phyloP scores from a whole-genome alignment of 768 basidiomycete species.

The Collybia nuda region DNA sequence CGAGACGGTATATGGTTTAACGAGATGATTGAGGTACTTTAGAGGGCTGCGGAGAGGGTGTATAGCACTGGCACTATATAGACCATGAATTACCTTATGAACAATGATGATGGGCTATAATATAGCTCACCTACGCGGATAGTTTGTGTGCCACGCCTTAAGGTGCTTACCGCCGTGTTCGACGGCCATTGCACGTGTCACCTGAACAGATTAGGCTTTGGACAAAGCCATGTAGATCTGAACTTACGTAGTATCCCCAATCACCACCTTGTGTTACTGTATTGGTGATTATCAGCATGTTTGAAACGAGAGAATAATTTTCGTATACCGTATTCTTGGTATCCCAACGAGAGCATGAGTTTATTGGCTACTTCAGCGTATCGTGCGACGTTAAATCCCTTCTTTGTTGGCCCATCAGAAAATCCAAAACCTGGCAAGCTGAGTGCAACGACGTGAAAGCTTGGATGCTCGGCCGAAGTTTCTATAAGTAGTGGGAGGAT shows the following conservation, averaged over 20 bases:
- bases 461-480: conserved; percentile 42
- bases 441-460: conserved; percentile 62
- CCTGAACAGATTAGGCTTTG: conserved; percentile 5
- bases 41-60: conserved; percentile 25
- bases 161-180: conserved; percentile 28
- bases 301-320: too few species aligned
- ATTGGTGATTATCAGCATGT: too few species aligned
- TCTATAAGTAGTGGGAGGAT: conserved; percentile 51
- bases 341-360: conserved; percentile 48
- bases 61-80: not conserved
- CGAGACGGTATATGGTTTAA: conserved; percentile 17
- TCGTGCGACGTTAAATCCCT: conserved; percentile 47
- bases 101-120: conserved; percentile 22
- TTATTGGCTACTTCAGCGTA: conserved; percentile 57
- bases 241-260: conserved; percentile 37
- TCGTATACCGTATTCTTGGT: conserved; percentile 43
- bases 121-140: conserved; percentile 28
- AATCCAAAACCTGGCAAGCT: conserved; percentile 65
- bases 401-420: conserved; percentile 51
- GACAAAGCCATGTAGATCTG: not conserved
- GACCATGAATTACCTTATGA: not conserved
- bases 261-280: conserved; percentile 48
- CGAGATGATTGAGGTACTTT: conserved; percentile 7
- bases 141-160: conserved; percentile 50
- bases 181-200: conserved; percentile 20